These are phyloP conservation scores for Spizellomyces punctatus DNA, from an alignment of 192 early-diverging fungal genomes.

Conservation along the genomic window DNA sequence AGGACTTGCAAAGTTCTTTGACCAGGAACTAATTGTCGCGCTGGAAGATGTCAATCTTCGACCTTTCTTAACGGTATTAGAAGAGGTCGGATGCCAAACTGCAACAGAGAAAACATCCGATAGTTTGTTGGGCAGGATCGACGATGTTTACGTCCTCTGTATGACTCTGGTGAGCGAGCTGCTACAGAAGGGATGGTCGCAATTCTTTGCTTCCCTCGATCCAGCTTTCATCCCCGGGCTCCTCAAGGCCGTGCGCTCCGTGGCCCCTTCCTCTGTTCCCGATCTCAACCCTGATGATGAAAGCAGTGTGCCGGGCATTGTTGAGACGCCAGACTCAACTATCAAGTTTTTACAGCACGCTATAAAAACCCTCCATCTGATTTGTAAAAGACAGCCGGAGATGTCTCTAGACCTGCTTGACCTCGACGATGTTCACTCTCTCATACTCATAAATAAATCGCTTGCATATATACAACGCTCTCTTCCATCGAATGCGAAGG, in stretches of 20 bases:
- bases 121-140: background rate
- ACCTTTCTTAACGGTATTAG: background rate
- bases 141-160: background rate
- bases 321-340: background rate
- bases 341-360: background rate
- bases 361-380: background rate
- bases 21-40: background rate
- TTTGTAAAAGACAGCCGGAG: background rate
- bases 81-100: background rate
- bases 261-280: background rate
- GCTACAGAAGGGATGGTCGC: background rate
- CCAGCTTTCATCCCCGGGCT: background rate
- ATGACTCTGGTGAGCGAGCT: background rate
- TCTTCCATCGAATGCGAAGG: background rate
- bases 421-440: no score
- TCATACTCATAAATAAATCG: background rate
- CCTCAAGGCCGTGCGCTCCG: background rate
- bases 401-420: background rate
- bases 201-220: background rate
- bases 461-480: background rate
- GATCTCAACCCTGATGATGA: background rate
- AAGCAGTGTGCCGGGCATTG: no score
- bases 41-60: background rate
- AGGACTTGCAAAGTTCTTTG: background rate
- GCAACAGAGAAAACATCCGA: no score